Evolutionary conservation across 1,139 yeast species (phyloP), one percentile per base, ranked within the genome.

Genomic region (Tardiomyces depauwii): DNA sequence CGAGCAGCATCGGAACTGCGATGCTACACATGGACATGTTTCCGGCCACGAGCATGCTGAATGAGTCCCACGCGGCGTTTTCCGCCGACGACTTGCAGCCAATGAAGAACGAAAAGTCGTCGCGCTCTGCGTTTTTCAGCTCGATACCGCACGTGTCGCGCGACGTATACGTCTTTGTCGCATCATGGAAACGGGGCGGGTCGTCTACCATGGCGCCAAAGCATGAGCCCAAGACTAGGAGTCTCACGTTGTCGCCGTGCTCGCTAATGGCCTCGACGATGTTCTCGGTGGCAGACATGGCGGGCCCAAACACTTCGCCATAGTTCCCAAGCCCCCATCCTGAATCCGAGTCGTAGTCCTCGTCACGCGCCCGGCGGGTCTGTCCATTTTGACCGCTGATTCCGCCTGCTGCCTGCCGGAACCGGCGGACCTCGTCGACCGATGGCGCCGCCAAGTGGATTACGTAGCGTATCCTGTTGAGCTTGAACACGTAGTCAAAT

Each of bases 181-280:
- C 49, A 42, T 55, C 57, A 47, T 49, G 40, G 49, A 55, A 52
- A 18, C 57, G 48, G 6, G 59, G 55, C 10, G 58, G 56, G 39
- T 52, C 55, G 44, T 54, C 51, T 19, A 49, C 42, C 42, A 49
- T 42, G 44, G 55, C 52, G 12, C 55, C 55, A 46, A 53, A 55
- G 42, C 58, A 55, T n/a, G 61, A 57, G 25, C 54, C 52, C 25
- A 55, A 46, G 13, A 56, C 56, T 23, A 57, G 50, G 27, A 52
- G 38, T 14, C 48, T 47, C 13, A 57, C 54, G 13, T 45, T 42
- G 7, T 47, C 44, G 18, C 58, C 59, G 40, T 52, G 48, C 40
- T 44, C 44, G 30, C 48, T 53, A 25, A 54, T 52, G 2, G 59
- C 55, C 14, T 45, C 44, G 39, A 57, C 49, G 21, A 57, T 45